Percentiles rank a stretch among this genome's conserved stretches.
Conservation (phyloP, 2,329 filamentous ascomycete genomes). For the Curvularia sp. region DNA sequence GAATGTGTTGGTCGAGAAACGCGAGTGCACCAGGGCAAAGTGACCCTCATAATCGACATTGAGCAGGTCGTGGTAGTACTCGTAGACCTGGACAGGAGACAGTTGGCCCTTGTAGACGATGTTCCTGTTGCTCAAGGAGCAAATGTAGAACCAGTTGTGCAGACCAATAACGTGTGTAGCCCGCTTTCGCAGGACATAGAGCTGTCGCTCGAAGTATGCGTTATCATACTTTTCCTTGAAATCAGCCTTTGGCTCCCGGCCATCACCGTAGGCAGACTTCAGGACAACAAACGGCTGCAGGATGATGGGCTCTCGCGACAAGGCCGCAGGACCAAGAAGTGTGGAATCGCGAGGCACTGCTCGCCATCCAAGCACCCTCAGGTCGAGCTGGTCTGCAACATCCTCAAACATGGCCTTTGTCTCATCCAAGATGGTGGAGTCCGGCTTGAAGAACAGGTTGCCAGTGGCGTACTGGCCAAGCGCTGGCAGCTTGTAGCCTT, state of each 20-base stretch:
- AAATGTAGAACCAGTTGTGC: constrained; percentile 99
- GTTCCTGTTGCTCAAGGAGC: constrained; percentile 95
- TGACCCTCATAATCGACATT: constrained; percentile 97
- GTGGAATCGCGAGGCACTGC: constrained; percentile 92
- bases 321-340: constrained; percentile 88
- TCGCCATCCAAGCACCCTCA: constrained; percentile 95
- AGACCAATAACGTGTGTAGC: constrained; percentile 93
- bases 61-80: constrained; percentile 96
- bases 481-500: constrained; percentile 84
- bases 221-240: constrained; percentile 84
- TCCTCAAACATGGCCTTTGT: constrained; percentile 94
- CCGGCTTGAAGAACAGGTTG: constrained; percentile 98
- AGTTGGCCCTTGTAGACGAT: constrained; percentile 99
- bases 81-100: constrained; percentile 92
- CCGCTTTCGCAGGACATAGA: constrained; percentile 93
- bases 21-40: constrained; percentile 95
- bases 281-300: constrained; percentile 95
- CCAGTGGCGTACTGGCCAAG: constrained; percentile 94
- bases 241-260: constrained; percentile 77
- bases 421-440: constrained; percentile 85
- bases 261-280: constrained; percentile 81
- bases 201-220: constrained; percentile 85
- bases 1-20: constrained; percentile 98
- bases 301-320: constrained; percentile 93
- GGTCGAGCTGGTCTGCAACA: constrained; percentile 83